A percentile compares a stretch with the other conserved stretches of the same genome.
These are phyloP conservation scores for Aspergillus proliferans DNA, from an alignment of 2,329 filamentous ascomycete species.

Conservation along the genomic window DNA sequence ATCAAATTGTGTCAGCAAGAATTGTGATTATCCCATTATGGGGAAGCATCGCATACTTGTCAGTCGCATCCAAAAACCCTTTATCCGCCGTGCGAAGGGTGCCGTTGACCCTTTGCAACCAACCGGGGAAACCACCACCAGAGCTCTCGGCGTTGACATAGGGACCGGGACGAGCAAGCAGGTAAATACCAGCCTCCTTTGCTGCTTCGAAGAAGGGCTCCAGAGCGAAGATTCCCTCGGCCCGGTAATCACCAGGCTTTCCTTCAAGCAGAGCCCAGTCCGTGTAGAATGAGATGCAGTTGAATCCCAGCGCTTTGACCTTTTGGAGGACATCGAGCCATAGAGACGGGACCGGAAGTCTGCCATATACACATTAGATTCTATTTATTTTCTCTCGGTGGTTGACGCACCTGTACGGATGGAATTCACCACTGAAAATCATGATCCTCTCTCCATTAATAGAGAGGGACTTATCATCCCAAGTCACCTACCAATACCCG, in stretches of 20 bases:
- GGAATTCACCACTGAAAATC: constrained; percentile 68
- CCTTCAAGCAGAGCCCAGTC: constrained; percentile 75
- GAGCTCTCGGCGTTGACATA: constrained; percentile 74
- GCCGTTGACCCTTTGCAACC: constrained; percentile 64
- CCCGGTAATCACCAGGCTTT: constrained; percentile 61
- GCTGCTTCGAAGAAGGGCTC: constrained; percentile 74
- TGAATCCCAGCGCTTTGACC: constrained; percentile 74
- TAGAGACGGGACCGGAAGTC: constrained; percentile 55
- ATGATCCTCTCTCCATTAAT: constrained; percentile 64
- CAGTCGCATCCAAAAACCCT: constrained; percentile 60
- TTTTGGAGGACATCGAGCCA: constrained; percentile 76
- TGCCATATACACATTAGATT: constrained; percentile 10
- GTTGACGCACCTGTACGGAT: constrained; percentile 53
- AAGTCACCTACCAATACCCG: constrained; percentile 49
- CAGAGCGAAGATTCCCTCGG: constrained; percentile 65
- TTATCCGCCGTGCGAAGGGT: constrained; percentile 57
- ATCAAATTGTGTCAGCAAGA: not conserved
- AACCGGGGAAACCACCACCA: constrained; percentile 75
- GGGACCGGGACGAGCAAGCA: constrained; percentile 65
- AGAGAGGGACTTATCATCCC: constrained; percentile 66
- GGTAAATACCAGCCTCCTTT: constrained; percentile 64
- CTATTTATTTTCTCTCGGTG: too few relatives aligned
- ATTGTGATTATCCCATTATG: not conserved
- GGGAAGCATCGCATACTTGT: constrained; percentile 44
- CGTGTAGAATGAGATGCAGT: constrained; percentile 70